These are phyloP conservation scores for Agrocybe pediades DNA, from an alignment of 768 basidiomycete species.

Conservation along the genomic window DNA sequence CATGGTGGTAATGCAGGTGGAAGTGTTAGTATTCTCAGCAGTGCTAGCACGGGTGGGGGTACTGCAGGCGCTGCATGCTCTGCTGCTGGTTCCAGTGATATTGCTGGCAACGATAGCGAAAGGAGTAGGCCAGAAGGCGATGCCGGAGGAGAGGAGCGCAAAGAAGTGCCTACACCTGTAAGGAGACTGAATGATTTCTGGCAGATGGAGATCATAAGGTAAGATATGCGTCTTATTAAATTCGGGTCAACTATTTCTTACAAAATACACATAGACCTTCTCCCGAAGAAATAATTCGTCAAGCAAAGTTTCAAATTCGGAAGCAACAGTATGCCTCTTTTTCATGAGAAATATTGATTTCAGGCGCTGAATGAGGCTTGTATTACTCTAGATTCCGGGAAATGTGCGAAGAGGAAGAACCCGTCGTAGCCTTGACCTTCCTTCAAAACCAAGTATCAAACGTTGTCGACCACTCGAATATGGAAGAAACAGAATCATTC, in stretches of 20 bases:
- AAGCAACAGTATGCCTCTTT: constrained; percentile 63
- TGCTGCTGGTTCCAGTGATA: constrained; percentile 12
- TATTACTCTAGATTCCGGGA: constrained; percentile 67
- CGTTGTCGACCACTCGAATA: constrained; percentile 69
- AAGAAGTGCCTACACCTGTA: too few species aligned
- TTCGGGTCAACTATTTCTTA: not conserved
- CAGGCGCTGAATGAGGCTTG: not conserved
- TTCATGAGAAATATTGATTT: not conserved
- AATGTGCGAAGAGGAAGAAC: constrained; percentile 65
- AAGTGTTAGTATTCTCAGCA: too few species aligned
- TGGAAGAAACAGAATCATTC: constrained; percentile 62
- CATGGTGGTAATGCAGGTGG: constrained; percentile 77
- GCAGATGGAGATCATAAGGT: constrained; percentile 73
- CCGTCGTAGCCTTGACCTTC: constrained; percentile 70
- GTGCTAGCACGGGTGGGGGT: constrained; percentile 15
- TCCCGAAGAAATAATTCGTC: constrained; percentile 62
- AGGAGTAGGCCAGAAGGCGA: too few species aligned
- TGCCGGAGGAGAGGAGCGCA: too few species aligned
- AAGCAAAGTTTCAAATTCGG: constrained; percentile 64
- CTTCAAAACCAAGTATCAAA: constrained; percentile 68
- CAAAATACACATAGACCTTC: constrained; percentile 45
- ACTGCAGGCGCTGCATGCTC: constrained; percentile 17
- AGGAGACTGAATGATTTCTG: constrained; percentile 75
- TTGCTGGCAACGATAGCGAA: too few species aligned
- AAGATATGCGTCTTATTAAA: constrained; percentile 14